These are phyloP conservation scores for Barnettozyma wickerhamii DNA, from an alignment of 805 yeast genomes.

Conservation along the genomic window DNA sequence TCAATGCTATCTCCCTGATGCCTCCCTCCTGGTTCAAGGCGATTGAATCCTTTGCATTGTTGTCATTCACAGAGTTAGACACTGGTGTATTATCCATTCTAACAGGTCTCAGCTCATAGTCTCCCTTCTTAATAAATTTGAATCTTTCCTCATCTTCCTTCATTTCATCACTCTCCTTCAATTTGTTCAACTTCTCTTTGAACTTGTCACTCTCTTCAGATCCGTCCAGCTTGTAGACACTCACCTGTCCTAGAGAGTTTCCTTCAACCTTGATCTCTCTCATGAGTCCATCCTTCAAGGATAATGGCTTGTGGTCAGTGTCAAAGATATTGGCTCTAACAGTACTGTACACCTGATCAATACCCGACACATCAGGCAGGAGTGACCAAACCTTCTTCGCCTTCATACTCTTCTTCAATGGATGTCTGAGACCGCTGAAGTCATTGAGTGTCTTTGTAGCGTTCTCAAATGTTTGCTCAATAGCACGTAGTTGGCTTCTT, in stretches of 20 bases:
- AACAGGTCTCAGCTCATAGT: constrained; percentile 62
- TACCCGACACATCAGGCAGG: constrained; percentile 85
- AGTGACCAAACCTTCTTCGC: constrained; percentile 79
- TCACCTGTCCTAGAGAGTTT: constrained; percentile 64
- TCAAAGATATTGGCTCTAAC: constrained; percentile 50
- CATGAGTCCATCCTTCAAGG: constrained; percentile 54
- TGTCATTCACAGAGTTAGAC: constrained; percentile 8
- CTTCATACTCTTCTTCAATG: constrained; percentile 63
- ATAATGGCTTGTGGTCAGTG: constrained; percentile 19
- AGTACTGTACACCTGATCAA: constrained; percentile 71
- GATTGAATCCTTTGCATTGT: constrained; percentile 22
- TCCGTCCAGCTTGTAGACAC: constrained; percentile 52
- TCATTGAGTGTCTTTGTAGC: constrained; percentile 46
- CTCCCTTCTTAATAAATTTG: constrained; percentile 63
- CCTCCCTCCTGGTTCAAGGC: constrained; percentile 17
- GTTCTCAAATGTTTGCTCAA: constrained; percentile 74
- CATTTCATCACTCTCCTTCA: constrained; percentile 42
- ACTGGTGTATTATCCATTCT: constrained; percentile 14
- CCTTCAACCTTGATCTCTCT: constrained; percentile 64
- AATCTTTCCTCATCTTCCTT: constrained; percentile 35
- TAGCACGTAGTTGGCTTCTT: constrained; percentile 56
- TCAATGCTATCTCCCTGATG: constrained; percentile 56
- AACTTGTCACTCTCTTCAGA: constrained; percentile 35
- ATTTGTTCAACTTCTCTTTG: constrained; percentile 41
- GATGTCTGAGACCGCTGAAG: constrained; percentile 58